Evolutionary conservation across 345 rosid species (phyloP).

Genomic region (Eucalyptus melliodora): DNA sequence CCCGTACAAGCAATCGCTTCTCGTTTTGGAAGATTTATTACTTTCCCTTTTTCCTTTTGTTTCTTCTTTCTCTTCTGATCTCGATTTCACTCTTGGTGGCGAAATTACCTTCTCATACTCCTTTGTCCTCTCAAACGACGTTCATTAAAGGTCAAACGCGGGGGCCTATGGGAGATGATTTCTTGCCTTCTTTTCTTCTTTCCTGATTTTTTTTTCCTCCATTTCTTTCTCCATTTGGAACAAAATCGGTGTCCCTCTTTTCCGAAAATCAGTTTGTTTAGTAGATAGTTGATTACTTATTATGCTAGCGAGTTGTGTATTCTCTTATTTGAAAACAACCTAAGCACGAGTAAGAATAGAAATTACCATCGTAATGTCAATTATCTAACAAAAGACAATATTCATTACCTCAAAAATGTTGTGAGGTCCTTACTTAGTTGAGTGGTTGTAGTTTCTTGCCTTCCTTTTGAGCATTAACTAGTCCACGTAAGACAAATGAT

Average conservation of each 20-base stretch:
- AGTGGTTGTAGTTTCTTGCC: background rate
- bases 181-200: background rate
- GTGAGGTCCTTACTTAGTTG: background rate
- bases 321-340: no score
- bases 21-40: background rate
- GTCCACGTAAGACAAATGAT: background rate
- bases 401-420: background rate
- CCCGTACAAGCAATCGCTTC: accelerated
- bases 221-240: no score
- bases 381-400: background rate
- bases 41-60: background rate
- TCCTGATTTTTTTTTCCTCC: background rate
- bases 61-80: background rate
- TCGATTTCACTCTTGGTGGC: background rate
- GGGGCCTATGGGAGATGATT: background rate
- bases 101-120: background rate
- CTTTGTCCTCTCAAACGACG: background rate
- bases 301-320: no score
- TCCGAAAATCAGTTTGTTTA: background rate
- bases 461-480: background rate
- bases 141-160: background rate
- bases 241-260: no score
- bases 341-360: no score
- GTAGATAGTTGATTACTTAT: no score
- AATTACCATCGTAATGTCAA: background rate